Conservation (phyloP, 768 basidiomycete genomes). For the Galerina sulciceps region DNA sequence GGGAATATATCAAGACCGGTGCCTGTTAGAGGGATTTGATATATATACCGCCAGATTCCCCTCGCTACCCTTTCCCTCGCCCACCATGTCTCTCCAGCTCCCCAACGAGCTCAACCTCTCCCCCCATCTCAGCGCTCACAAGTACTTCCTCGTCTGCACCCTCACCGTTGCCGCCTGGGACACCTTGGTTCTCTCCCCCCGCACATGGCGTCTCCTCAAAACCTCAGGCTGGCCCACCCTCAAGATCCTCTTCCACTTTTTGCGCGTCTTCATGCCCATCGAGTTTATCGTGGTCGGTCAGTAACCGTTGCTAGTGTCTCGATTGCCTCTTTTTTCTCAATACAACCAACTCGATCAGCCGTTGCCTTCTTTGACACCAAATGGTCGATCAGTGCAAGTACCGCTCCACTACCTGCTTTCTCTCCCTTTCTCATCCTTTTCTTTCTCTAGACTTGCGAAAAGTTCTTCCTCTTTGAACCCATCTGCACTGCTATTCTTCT, state of each 20-base stretch:
- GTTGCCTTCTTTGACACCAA: slow-evolving; percentile 86
- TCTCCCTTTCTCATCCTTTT: slow-evolving; percentile 3
- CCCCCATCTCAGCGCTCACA: slow-evolving; percentile 81
- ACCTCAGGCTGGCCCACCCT: slow-evolving; percentile 74
- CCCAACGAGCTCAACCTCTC: slow-evolving; percentile 76
- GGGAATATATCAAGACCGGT: slow-evolving; percentile 10
- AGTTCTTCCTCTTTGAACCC: slow-evolving; percentile 85
- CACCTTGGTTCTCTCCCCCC: slow-evolving; percentile 80
- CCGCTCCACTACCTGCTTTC: background rate
- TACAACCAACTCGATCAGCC: slow-evolving; percentile 41
- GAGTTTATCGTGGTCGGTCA: slow-evolving; percentile 80
- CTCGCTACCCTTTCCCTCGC: slow-evolving; percentile 4
- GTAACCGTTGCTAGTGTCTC: background rate
- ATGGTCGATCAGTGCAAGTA: slow-evolving; percentile 55
- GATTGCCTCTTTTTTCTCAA: slow-evolving; percentile 4
- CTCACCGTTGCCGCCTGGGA: slow-evolving; percentile 92
- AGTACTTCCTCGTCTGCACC: slow-evolving; percentile 89
- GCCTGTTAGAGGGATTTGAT: slow-evolving; percentile 1
- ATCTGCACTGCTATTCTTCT: slow-evolving; percentile 84
- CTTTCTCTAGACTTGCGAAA: slow-evolving; percentile 53
- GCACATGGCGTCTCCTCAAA: slow-evolving; percentile 74
- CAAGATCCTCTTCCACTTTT: slow-evolving; percentile 76
- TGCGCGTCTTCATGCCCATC: slow-evolving; percentile 76
- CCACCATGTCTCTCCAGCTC: slow-evolving; percentile 43
- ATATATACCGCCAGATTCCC: slow-evolving; percentile 6